Percentiles rank a stretch among this genome's conserved stretches.
Conservation (phyloP, 2,329 filamentous ascomycete genomes). For the Colletotrichum agaves region DNA sequence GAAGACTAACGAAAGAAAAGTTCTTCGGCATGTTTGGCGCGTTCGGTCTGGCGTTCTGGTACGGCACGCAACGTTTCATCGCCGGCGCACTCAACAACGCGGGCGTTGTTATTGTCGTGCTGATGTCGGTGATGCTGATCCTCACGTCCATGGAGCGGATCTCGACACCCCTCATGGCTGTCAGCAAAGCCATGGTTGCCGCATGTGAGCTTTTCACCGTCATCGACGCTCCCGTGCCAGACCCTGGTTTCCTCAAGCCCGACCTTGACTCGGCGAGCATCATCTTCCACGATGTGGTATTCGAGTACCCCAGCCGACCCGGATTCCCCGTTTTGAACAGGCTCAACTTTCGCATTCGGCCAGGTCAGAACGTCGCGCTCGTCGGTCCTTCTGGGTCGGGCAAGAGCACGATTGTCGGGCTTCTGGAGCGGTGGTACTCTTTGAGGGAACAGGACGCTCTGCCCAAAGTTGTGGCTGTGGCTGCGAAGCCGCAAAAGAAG, state of each 20-base stretch:
- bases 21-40: slow-evolving; percentile 48
- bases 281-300: slow-evolving; percentile 40
- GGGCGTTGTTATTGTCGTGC: slow-evolving; percentile 50
- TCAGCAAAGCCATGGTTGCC: slow-evolving; percentile 44
- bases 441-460: slow-evolving; percentile 37
- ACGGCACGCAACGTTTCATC: slow-evolving; percentile 51
- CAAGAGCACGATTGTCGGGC: slow-evolving; percentile 55
- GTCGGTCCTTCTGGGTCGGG: slow-evolving; percentile 57
- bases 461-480: slow-evolving; percentile 16
- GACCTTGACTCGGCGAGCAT: slow-evolving; percentile 38
- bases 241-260: slow-evolving; percentile 40
- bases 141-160: slow-evolving; percentile 49
- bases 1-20: slow-evolving; percentile 12
- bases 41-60: slow-evolving; percentile 57
- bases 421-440: slow-evolving; percentile 55
- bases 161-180: slow-evolving; percentile 52
- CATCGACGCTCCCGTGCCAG: slow-evolving; percentile 43
- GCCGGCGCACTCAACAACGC: slow-evolving; percentile 47
- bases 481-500: background rate
- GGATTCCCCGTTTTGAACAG: slow-evolving; percentile 48
- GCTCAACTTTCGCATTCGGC: slow-evolving; percentile 41
- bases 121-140: slow-evolving; percentile 53
- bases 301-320: slow-evolving; percentile 44
- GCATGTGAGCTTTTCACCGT: slow-evolving; percentile 45
- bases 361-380: slow-evolving; percentile 48